Evolutionary conservation across 345 rosid species (phyloP).

Genomic region (Noccaea bulbosa): DNA sequence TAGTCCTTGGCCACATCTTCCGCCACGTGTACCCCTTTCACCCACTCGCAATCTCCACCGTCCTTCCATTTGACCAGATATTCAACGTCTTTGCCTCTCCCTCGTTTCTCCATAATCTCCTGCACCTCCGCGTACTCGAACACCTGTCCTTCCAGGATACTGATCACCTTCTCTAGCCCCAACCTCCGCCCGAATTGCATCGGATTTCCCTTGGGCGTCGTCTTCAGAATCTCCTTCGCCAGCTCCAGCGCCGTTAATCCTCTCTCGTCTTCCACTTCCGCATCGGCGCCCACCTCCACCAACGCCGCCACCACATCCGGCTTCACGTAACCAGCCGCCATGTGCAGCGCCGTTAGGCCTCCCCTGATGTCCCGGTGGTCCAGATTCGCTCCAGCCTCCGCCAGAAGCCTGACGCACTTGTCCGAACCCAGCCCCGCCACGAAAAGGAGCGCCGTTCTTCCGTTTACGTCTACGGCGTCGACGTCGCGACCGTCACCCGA

Average conservation of each 20-base stretch:
- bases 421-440: slow-evolving; percentile 89
- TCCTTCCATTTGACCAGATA: slow-evolving; percentile 87
- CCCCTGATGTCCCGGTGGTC: slow-evolving; percentile 68
- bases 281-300: slow-evolving; percentile 70
- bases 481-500: slow-evolving; percentile 63
- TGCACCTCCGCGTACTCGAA: slow-evolving; percentile 87
- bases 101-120: slow-evolving; percentile 78
- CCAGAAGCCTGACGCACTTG: slow-evolving; percentile 62
- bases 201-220: slow-evolving; percentile 83
- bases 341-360: slow-evolving; percentile 82
- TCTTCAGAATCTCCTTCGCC: slow-evolving; percentile 67
- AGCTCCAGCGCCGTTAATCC: slow-evolving; percentile 69
- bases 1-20: slow-evolving; percentile 78
- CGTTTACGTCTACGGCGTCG: slow-evolving; percentile 75
- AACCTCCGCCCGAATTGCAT: slow-evolving; percentile 73
- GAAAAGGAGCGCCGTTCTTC: slow-evolving; percentile 82
- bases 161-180: slow-evolving; percentile 74
- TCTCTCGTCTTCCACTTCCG: slow-evolving; percentile 70
- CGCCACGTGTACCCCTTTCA: slow-evolving; percentile 57
- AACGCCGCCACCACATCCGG: slow-evolving; percentile 67
- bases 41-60: slow-evolving; percentile 82
- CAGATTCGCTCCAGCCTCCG: slow-evolving; percentile 75
- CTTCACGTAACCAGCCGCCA: slow-evolving; percentile 88
- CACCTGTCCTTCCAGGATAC: slow-evolving; percentile 53
- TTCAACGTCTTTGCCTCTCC: slow-evolving; percentile 71